Evolutionary conservation across 768 basidiomycete genomes (phyloP).

Genomic region (Paxillus rubicundulus): DNA sequence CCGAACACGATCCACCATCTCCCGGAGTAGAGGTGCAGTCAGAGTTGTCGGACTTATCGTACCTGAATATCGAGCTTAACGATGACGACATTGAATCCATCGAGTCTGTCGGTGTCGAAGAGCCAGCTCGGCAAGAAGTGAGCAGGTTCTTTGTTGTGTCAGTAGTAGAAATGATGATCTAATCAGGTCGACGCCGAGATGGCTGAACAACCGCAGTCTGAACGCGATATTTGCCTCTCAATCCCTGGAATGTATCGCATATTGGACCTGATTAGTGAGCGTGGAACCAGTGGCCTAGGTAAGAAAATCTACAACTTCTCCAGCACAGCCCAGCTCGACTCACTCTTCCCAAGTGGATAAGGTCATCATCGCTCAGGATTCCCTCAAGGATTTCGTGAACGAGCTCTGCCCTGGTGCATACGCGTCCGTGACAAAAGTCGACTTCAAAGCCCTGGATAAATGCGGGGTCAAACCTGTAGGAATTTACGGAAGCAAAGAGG

Average conservation of each 20-base stretch:
- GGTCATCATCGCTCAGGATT: slow-evolving; percentile 56
- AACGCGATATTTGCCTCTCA: slow-evolving; percentile 25
- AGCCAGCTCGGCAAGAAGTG: slow-evolving; percentile 15
- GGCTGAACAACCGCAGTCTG: slow-evolving; percentile 5
- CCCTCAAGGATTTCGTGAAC: slow-evolving; percentile 48
- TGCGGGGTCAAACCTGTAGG: slow-evolving; percentile 47
- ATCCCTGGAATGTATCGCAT: slow-evolving; percentile 50
- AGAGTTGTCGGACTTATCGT: slow-evolving; percentile 19
- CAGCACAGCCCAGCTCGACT: not conserved
- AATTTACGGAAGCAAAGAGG: slow-evolving; percentile 52
- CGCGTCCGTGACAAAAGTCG: slow-evolving; percentile 51
- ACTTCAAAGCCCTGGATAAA: slow-evolving; percentile 52
- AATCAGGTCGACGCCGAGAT: slow-evolving; percentile 18
- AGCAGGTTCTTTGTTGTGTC: not conserved
- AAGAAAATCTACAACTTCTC: slow-evolving; percentile 4
- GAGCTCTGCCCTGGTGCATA: slow-evolving; percentile 50
- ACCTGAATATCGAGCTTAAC: slow-evolving; percentile 13
- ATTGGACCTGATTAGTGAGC: slow-evolving; percentile 52
- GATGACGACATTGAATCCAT: slow-evolving; percentile 13
- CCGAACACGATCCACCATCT: not conserved
- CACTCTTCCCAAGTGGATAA: slow-evolving; percentile 48
- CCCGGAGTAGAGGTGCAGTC: slow-evolving; percentile 13
- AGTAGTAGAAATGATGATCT: not conserved
- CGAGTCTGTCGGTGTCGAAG: slow-evolving; percentile 16
- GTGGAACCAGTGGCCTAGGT: slow-evolving; percentile 53